Base-by-base conservation (phyloP, 2,329 filamentous ascomycete species). In the Lachnellula suecica region DNA sequence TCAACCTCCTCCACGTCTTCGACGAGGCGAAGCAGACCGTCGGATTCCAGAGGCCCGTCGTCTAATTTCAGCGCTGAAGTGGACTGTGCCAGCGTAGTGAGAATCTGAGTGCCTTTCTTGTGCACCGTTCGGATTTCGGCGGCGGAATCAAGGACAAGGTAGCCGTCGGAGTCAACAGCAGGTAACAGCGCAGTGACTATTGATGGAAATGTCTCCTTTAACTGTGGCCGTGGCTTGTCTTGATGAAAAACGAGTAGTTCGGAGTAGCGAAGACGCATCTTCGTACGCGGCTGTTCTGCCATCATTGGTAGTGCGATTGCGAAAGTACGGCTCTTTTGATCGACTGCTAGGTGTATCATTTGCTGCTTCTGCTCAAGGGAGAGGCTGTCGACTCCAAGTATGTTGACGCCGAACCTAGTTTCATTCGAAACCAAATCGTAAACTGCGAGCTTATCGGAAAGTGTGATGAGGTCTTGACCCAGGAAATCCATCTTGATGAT, bases 361-460 rank as follows among this genome's bases (percentile, higher is more conserved):
- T 79, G 69, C 53, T 71, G 67, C 45, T 72, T 71, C 38, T 72
- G 68, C 35, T 56, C 53, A 44, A 61, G 55, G 47, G 63, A 53
- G 56, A 69, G 31, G 54, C 63, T 69, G 68, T 52, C 70, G 43
- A 51, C 64, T 19, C 67, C 66, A n/a, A 75, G 75, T 13, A 91
- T 72, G 23, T 79, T 73, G 46, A 88, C 76, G 44, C 82, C 83
- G 64, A 87, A 91, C 31, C 82, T 79, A 43, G 92, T 77, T 61
- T 86, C 80, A 63, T 96, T 89, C 46, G 84, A 78, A 7, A 97
- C 89, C 10, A 95, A 79, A 68, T 99, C 89, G 76, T 91, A 96
- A 31, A 96, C 85, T 37, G 83, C 78, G 8, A 97, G 77, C 24
- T 83, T 80, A 40, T 87, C 79, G 0, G 90, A 90, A 1, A 96